Evolutionary conservation across 495 filamentous ascomycete genomes (phyloP).

Genomic region (Viridothelium virens): DNA sequence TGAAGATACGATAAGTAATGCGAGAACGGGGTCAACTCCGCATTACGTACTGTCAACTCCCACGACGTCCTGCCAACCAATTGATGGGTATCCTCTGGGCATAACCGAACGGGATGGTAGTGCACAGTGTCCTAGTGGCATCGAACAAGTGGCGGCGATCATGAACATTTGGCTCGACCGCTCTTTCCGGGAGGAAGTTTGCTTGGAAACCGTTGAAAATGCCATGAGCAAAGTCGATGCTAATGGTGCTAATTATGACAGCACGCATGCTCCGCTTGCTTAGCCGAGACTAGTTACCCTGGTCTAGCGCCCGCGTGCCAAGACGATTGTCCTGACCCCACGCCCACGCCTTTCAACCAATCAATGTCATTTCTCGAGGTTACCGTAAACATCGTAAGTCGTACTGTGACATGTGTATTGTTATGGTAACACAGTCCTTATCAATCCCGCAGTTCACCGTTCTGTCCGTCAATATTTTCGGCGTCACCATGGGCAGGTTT

Average conservation of each 20-base stretch:
- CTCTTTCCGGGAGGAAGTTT: neutral
- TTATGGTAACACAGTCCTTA: neutral
- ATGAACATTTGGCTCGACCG: neutral
- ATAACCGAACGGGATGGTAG: neutral
- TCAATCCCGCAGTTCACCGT: slow-evolving; percentile 22
- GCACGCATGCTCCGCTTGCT: neutral
- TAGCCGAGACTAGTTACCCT: neutral
- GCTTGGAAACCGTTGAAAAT: neutral
- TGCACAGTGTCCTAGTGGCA: too few relatives aligned
- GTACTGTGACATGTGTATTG: neutral
- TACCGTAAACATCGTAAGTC: neutral
- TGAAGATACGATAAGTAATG: neutral
- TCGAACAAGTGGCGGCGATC: neutral
- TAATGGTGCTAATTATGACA: neutral
- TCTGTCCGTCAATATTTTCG: slow-evolving; percentile 44
- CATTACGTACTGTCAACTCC: slow-evolving; percentile 1
- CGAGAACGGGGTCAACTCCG: slow-evolving; percentile 2
- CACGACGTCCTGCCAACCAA: neutral
- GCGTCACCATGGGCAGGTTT: slow-evolving; percentile 44
- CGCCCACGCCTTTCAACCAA: neutral
- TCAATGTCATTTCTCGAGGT: neutral
- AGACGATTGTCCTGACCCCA: neutral
- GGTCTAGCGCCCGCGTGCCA: neutral
- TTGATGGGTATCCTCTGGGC: neutral
- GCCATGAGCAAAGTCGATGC: neutral